Conservation (phyloP, 139 green algal species). For the Chlamydomonas urium region DNA sequence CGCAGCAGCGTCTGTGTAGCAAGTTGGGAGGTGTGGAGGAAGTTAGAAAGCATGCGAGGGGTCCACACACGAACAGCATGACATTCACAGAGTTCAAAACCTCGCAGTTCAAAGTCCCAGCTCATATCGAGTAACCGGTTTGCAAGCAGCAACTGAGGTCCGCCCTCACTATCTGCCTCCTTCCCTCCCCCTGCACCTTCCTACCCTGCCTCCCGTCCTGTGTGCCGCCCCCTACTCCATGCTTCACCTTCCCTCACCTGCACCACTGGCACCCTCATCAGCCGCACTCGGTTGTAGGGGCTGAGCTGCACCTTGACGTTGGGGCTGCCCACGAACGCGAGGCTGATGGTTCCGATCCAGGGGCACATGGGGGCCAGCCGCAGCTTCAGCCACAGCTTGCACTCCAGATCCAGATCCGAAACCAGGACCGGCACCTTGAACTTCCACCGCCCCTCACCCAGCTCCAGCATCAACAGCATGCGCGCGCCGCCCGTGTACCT, state of each 20-base stretch:
- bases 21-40: not conserved
- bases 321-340: constrained; percentile 87
- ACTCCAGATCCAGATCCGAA: constrained; percentile 90
- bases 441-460: constrained; percentile 53
- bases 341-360: constrained; percentile 83
- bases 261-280: constrained; percentile 77
- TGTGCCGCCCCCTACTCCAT: not conserved
- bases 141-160: no score
- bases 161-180: no score
- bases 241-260: constrained; percentile 4
- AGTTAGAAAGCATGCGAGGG: not conserved
- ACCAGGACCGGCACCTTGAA: constrained; percentile 80
- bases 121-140: no score
- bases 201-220: not conserved
- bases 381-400: constrained; percentile 91
- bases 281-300: constrained; percentile 86
- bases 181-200: not conserved
- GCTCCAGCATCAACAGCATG: constrained; percentile 88
- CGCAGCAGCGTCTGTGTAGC: constrained; percentile 75
- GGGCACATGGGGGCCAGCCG: constrained; percentile 86
- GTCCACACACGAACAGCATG: no score
- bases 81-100: no score
- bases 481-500: constrained; percentile 89
- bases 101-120: no score
- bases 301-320: constrained; percentile 89